Conservation (phyloP, 768 basidiomycete species). For the Suillus decipiens region DNA sequence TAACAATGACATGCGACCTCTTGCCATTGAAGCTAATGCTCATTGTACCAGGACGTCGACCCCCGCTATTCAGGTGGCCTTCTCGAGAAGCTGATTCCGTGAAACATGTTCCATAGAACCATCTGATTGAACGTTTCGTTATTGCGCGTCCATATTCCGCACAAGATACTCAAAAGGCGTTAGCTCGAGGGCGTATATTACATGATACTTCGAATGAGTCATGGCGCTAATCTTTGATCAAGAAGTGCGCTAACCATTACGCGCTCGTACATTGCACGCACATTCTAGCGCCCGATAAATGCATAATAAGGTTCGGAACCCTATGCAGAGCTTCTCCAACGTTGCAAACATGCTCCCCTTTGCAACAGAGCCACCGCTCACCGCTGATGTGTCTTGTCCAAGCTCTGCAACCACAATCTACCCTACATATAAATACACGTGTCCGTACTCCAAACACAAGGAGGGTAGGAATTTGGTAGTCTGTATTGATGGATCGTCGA, state of each 20-base stretch:
- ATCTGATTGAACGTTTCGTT: too few species aligned
- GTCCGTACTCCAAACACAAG: not conserved
- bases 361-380: not conserved
- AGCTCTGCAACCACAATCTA: not conserved
- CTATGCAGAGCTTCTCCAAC: not conserved
- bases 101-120: too few species aligned
- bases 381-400: not conserved
- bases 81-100: too few species aligned
- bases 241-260: not conserved
- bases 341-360: not conserved
- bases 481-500: constrained; percentile 23
- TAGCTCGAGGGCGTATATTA: too few species aligned
- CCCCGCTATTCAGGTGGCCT: too few species aligned
- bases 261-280: not conserved
- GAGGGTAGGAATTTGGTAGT: constrained; percentile 17
- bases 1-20: too few species aligned
- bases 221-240: not conserved
- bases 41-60: too few species aligned
- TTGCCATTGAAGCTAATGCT: too few species aligned
- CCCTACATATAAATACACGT: not conserved
- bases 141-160: too few species aligned
- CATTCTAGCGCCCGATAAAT: not conserved
- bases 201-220: not conserved
- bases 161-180: too few species aligned
- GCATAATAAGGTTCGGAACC: not conserved